Evolutionary conservation across 1,284 basidiomycete genomes (phyloP).

Genomic region (Tranzscheliella williamsii): DNA sequence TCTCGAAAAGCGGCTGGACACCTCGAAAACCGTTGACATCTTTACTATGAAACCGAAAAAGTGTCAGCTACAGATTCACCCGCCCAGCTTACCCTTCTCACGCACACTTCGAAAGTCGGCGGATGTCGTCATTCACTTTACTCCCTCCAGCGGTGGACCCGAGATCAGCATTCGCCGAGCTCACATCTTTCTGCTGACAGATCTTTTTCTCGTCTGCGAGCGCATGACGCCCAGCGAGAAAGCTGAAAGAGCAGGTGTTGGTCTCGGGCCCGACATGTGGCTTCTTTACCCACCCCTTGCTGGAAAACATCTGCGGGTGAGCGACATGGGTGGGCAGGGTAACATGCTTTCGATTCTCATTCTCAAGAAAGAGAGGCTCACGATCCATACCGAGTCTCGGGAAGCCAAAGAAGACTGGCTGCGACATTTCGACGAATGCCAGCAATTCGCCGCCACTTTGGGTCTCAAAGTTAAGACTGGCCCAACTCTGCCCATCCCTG

Average conservation of each 20-base stretch:
- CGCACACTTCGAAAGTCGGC: slow-evolving; percentile 76
- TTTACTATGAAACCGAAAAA: slow-evolving; percentile 91
- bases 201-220: slow-evolving; percentile 78
- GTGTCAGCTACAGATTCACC: slow-evolving; percentile 87
- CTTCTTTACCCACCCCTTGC: slow-evolving; percentile 92
- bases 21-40: slow-evolving; percentile 82
- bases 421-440: slow-evolving; percentile 78
- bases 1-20: slow-evolving; percentile 79
- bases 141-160: slow-evolving; percentile 67
- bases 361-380: slow-evolving; percentile 84
- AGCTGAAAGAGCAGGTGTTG: slow-evolving; percentile 21
- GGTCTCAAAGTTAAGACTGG: slow-evolving; percentile 48
- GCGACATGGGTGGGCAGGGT: slow-evolving; percentile 68
- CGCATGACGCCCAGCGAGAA: slow-evolving; percentile 47
- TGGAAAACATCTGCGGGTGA: slow-evolving; percentile 76
- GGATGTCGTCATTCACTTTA: slow-evolving; percentile 77
- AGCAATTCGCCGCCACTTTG: slow-evolving; percentile 73
- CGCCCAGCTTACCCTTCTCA: slow-evolving; percentile 77
- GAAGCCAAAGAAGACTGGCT: slow-evolving; percentile 72
- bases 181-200: slow-evolving; percentile 86
- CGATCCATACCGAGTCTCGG: slow-evolving; percentile 70
- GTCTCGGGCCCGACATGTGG: slow-evolving; percentile 74
- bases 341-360: slow-evolving; percentile 77
- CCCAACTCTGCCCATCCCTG: slow-evolving; percentile 1
- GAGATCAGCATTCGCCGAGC: slow-evolving; percentile 73